A percentile compares a stretch with the other conserved stretches of the same genome.
Evolutionary conservation across 139 green algal genomes (phyloP).

Genomic region (Choricystis sp.): DNA sequence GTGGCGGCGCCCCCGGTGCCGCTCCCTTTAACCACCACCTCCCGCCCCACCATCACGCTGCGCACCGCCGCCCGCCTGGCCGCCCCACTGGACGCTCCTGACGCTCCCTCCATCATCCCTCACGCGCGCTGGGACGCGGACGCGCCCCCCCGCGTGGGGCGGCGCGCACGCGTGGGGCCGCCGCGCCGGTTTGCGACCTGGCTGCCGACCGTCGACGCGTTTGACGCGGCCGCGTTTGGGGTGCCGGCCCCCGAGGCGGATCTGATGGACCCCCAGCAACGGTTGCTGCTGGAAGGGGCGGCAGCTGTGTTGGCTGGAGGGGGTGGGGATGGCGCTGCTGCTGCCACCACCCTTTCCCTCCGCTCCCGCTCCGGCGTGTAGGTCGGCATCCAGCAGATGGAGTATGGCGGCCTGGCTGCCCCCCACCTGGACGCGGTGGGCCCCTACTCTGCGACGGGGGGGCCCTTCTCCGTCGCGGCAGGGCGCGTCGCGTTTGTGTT

Average conservation of each 20-base stretch:
- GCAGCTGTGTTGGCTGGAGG: slow-evolving; percentile 10
- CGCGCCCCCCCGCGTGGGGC: neutral
- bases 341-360: neutral
- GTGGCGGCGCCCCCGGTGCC: too few species aligned
- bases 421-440: slow-evolving; percentile 20
- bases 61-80: neutral
- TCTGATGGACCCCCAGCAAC: slow-evolving; percentile 67
- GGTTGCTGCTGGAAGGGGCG: slow-evolving; percentile 42
- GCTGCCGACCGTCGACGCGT: slow-evolving; percentile 33
- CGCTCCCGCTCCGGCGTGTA: slow-evolving; percentile 49
- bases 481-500: slow-evolving; percentile 32
- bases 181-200: slow-evolving; percentile 49
- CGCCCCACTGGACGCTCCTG: neutral
- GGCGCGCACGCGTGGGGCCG: neutral
- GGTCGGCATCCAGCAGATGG: slow-evolving; percentile 51
- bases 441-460: slow-evolving; percentile 58
- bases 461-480: slow-evolving; percentile 45
- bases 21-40: neutral
- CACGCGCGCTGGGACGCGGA: slow-evolving; percentile 24
- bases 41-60: neutral
- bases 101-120: slow-evolving; percentile 18
- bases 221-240: slow-evolving; percentile 32
- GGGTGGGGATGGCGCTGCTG: neutral
- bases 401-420: slow-evolving; percentile 45
- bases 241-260: slow-evolving; percentile 35